Base-by-base conservation (phyloP, 441 rosid genomes). In the Raphanus hybrid region DNA sequence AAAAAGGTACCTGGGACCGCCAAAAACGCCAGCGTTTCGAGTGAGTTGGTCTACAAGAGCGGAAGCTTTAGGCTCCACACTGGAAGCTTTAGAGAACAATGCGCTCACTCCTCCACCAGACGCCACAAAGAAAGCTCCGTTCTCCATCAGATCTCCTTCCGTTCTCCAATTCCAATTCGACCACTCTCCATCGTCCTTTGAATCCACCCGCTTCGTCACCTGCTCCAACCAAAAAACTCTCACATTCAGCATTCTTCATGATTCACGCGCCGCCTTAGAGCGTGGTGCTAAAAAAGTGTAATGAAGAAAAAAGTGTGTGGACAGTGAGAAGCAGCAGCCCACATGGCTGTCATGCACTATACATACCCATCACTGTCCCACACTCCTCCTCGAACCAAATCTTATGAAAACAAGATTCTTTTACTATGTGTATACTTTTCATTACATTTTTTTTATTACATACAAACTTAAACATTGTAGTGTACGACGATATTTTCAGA, bases 161-260 rank as follows among this genome's bases (percentile, higher is more conserved):
- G 96, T 73, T 54, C 99, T 88, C 99, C 99, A 95, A 70, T 95
- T 95, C 99, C 99, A 95, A 23, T 23, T 87, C 37, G 89, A 3
- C 99, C 99, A 95, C 0, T 86, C 88, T 6, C 75, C 75, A 75
- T 93, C 98, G 80, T 93, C 98, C 14, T 84, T 74, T 5, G 97
- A 87, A 7, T 95, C 97, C 86, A 95, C 99, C 74, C 99, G 87
- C 85, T 93, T 95, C 6, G 99, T 95, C 86, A 95, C 98, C 99
- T 95, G 83, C 16, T 68, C 41, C 94, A 29, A 29, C 34, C 34
- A 29, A 0, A 35, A 3, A 0, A 34, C 2, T 26, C 12, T 45
- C 37, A 59, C 63, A 11, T 26, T 59, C 64, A 73, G 7, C 71
- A 9, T 5, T 39, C 2, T 12, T 0, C 16, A 0, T 27, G 0